Conservation (phyloP, 2,329 filamentous ascomycete species). For the Fusarium stilboides region DNA sequence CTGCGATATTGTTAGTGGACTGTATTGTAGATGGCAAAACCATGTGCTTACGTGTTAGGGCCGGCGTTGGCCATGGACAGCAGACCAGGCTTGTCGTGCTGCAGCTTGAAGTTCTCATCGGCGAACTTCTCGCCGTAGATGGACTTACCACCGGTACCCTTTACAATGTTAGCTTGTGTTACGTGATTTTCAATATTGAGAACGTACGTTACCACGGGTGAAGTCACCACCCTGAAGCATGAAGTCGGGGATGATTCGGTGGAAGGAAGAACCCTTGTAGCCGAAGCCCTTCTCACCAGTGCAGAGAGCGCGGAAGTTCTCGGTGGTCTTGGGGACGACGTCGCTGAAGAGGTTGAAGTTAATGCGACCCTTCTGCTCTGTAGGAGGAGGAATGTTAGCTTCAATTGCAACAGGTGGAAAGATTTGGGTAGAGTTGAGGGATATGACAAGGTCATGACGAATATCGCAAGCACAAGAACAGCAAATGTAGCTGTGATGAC, state of each 20-base stretch:
- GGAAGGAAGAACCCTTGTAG: constrained; percentile 88
- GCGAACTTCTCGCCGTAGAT: constrained; percentile 96
- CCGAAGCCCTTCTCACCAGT: constrained; percentile 85
- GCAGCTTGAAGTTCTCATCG: constrained; percentile 89
- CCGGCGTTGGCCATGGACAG: constrained; percentile 97
- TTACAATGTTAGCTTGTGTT: constrained; percentile 37
- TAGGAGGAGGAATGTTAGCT: constrained; percentile 42
- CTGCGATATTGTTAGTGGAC: constrained; percentile 64
- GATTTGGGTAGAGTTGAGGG: constrained; percentile 17
- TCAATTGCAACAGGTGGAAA: neutral
- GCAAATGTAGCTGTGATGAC: neutral
- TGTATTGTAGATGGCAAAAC: neutral
- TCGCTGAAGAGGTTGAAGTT: constrained; percentile 91
- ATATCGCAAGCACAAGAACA: constrained; percentile 14
- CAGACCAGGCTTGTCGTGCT: constrained; percentile 82
- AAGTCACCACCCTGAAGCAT: constrained; percentile 98
- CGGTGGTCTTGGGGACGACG: constrained; percentile 87
- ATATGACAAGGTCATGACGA: constrained; percentile 20
- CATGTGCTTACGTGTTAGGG: constrained; percentile 83
- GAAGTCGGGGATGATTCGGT: constrained; percentile 93
- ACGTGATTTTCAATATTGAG: neutral
- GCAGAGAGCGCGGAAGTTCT: constrained; percentile 90
- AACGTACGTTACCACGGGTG: constrained; percentile 88
- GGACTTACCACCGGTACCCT: constrained; percentile 93
- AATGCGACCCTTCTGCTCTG: constrained; percentile 84